Conservation (phyloP, 1,139 yeast species). For the Ogataea hybrid region DNA sequence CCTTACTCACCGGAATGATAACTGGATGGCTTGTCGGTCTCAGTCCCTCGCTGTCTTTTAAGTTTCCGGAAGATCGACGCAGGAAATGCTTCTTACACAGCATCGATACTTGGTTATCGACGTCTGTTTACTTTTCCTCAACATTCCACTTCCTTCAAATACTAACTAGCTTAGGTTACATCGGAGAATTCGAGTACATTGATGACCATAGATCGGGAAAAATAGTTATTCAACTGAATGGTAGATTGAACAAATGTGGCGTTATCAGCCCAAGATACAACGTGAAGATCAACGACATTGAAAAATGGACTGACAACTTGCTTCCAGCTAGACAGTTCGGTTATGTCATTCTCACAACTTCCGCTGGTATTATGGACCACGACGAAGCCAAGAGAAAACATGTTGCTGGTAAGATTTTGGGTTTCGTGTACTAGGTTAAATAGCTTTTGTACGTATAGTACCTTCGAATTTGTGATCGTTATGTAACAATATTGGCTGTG, state of each 20-base stretch:
- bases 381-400: conserved; percentile 99
- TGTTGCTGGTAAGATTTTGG: conserved; percentile 96
- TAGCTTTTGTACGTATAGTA: background rate
- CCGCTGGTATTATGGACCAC: conserved; percentile 99
- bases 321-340: conserved; percentile 99
- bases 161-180: too few relatives aligned
- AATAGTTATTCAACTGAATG: conserved; percentile 94
- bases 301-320: conserved; percentile 97
- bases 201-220: too few relatives aligned
- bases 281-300: conserved; percentile 89
- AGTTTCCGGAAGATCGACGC: too few relatives aligned
- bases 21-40: too few relatives aligned
- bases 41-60: too few relatives aligned
- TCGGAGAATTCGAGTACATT: too few relatives aligned
- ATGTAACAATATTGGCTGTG: background rate
- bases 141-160: too few relatives aligned
- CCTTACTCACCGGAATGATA: too few relatives aligned
- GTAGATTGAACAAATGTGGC: conserved; percentile 98
- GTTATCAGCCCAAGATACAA: conserved; percentile 98
- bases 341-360: conserved; percentile 93
- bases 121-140: too few relatives aligned
- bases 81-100: too few relatives aligned
- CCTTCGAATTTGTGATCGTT: background rate
- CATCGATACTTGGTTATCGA: too few relatives aligned
- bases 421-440: conserved; percentile 76